phyloP scores from a whole-genome alignment of 176 grass and related monocot species.

The sorghum (Sorghum bicolor) region DNA sequence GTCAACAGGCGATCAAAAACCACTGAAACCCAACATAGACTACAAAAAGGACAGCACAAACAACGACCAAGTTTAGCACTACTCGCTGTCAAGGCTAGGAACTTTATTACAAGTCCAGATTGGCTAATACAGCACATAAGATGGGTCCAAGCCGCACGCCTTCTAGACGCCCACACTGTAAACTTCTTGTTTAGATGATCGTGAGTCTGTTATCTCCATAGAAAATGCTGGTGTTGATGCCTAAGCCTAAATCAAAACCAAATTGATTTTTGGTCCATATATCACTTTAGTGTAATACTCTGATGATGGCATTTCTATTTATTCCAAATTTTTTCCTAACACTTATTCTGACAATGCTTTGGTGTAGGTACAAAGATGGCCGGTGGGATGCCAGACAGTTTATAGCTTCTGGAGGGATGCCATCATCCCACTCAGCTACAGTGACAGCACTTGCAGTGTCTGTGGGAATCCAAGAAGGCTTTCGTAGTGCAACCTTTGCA shows the following conservation, averaged over 20 bases:
- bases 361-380: constrained; percentile 78
- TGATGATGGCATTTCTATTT: background rate
- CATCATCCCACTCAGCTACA: constrained; percentile 94
- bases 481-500: constrained; percentile 67
- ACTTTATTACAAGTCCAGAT: too few relatives aligned
- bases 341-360: constrained; percentile 2
- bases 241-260: background rate
- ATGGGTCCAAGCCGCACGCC: too few relatives aligned
- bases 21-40: too few relatives aligned
- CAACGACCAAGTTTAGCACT: too few relatives aligned
- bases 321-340: background rate
- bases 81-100: too few relatives aligned
- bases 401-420: constrained; percentile 94
- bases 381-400: constrained; percentile 87
- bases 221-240: background rate
- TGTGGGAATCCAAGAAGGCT: constrained; percentile 85
- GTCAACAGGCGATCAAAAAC: too few relatives aligned
- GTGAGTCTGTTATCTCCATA: background rate
- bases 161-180: too few relatives aligned
- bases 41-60: too few relatives aligned
- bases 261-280: background rate
- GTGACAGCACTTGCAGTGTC: constrained; percentile 83
- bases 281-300: background rate
- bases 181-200: too few relatives aligned
- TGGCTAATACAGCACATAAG: too few relatives aligned